Base-by-base conservation (phyloP, 225 moss, liverwort and hornwort species). In the Pseudisothecium myosuroides region DNA sequence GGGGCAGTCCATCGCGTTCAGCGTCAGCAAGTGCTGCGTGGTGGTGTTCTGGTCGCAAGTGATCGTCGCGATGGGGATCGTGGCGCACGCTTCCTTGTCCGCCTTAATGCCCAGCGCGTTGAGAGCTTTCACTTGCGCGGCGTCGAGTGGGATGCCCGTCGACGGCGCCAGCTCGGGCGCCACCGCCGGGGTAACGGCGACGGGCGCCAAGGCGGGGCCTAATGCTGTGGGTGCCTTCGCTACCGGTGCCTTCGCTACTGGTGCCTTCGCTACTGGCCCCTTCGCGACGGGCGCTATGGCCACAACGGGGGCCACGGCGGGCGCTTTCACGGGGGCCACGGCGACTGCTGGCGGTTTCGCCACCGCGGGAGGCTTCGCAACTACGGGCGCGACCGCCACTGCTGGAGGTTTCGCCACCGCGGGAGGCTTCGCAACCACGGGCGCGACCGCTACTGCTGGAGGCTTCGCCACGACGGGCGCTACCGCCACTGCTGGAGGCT, bases 51-150 rank as follows among this genome's bases (percentile, higher is more conserved):
- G 75, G 68, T 94, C 94, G 85, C 94, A 94, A 34, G 68, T 84
- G 28, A 94, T 54, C 10, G 81, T 72, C 23, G 90, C 36, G 26
- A 27, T 0, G 36, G 78, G 83, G 50, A 90, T 65, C 10, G n/a
- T 34, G 11, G 93, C 22, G 92, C 94, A 94, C 10, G 94, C 90
- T 0, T 83, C 79, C 7, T 88, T 83, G 59, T 34, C 50, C 41
- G 92, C 90, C 31, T 9, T 28, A 19, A 94, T 92, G 67, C 94
- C 94, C 18, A 94, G 90, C 45, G 90, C 90, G 66, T 83, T 93
- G 69, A 94, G 85, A 12, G 94, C 94, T 69, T 87, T 92, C 92
- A 94, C 94, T 82, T 94, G 94, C 26, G 93, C 85, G 43, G 94
- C 87, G 85, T 94, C 94, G 10, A 94, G 88, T 4, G 91, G 85